Base-by-base conservation (phyloP, 352 stramenopile genomes). In the Globisporangium abappressorium region DNA sequence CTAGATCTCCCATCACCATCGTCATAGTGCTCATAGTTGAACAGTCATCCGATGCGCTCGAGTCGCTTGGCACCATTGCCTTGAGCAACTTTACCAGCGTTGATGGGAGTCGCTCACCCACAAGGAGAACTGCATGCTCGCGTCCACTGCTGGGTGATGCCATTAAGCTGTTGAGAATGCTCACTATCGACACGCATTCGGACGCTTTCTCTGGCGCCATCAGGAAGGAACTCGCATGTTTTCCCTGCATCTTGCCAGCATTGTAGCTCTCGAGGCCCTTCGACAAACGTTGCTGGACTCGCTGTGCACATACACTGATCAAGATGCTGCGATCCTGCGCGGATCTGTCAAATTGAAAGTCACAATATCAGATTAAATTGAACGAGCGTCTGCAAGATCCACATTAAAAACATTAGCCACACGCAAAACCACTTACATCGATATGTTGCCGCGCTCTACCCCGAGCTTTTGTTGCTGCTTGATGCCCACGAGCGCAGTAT, bases 31-130 rank as follows among this genome's bases (percentile, higher is more conserved):
- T 24, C n/a, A 18, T 15, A 20, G 7, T 20, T 41, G 47, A 24
- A 28, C 9, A 30, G 61, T 18, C 49, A 24, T 15, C 26, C 18
- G 26, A 15, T 30, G 30, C n/a, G 34, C 64, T 15, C 60, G 58
- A 26, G 3, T 68, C 30, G 36, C 6, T 56, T 34, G 24, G 36
- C 12, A 65, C 49, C 43, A 76, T 62, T 0, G 81, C 80, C 62
- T 89, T 85, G 24, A 84, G 61, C 20, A 84, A 59, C 59, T 87
- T 86, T 2, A 89, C 77, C 4, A 90, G 65, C 24, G 72, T 89
- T 4, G 79, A 87, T 7, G 80, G 80, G 0, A 89, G 72, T 28
- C 79, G 75, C 57, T 87, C 82, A 26, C 77, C 78, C 12, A 81
- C 78, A 8, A 89, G 51, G 4, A 86, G 22, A 58, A 72, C 59